Evolutionary conservation across 2,329 filamentous ascomycete genomes (phyloP).

Genomic region (Botrytis sinoallii): DNA sequence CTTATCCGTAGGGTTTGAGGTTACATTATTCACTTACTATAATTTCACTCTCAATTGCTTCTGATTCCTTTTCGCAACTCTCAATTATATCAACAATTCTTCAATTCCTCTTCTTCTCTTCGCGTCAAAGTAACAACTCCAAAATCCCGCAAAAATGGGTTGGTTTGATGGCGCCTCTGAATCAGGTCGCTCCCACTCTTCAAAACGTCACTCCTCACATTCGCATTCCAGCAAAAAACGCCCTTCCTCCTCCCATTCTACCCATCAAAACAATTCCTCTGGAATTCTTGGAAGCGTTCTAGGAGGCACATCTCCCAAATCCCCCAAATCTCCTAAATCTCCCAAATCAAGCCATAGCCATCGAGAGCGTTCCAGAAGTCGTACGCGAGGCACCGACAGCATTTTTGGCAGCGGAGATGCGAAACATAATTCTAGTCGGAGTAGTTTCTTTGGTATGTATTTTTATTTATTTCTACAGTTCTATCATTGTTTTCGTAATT

Average conservation of each 20-base stretch:
- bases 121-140: too few relatives aligned
- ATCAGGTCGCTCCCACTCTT: slow-evolving; percentile 29
- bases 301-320: slow-evolving; percentile 16
- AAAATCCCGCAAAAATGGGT: slow-evolving; percentile 39
- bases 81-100: not conserved
- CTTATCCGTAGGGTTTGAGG: not conserved
- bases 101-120: not conserved
- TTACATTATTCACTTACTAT: not conserved
- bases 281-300: not conserved
- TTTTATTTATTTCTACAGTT: not conserved
- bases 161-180: slow-evolving; percentile 45
- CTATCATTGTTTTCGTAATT: not conserved
- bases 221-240: slow-evolving; percentile 29
- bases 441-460: slow-evolving; percentile 40
- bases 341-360: slow-evolving; percentile 20
- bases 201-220: slow-evolving; percentile 33
- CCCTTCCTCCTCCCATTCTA: slow-evolving; percentile 22
- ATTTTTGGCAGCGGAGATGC: slow-evolving; percentile 44
- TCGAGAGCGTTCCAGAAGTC: slow-evolving; percentile 28
- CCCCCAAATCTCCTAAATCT: not conserved
- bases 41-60: not conserved
- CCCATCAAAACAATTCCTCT: slow-evolving; percentile 11
- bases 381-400: slow-evolving; percentile 36
- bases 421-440: slow-evolving; percentile 43
- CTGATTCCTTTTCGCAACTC: not conserved